These are phyloP conservation scores for Zasmidium angulare DNA, from an alignment of 2,329 filamentous ascomycete genomes.

Conservation along the genomic window DNA sequence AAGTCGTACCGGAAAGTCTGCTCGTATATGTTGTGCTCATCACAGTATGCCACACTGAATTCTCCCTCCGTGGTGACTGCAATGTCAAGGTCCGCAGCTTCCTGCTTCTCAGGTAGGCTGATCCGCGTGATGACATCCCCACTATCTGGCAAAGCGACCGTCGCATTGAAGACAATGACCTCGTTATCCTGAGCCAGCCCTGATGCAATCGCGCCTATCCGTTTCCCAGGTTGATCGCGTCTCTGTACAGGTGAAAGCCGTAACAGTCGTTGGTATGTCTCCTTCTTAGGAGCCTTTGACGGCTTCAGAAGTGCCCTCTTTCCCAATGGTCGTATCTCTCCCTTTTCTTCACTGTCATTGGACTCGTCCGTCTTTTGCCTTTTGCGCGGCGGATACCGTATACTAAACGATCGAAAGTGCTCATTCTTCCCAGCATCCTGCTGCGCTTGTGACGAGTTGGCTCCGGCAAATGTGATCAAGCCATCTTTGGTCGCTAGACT, in stretches of 20 bases:
- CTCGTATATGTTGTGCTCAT: constrained; percentile 71
- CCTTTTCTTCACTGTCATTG: constrained; percentile 33
- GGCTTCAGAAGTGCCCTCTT: constrained; percentile 54
- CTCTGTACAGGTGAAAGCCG: constrained; percentile 57
- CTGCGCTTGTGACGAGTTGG: constrained; percentile 76
- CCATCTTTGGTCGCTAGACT: constrained; percentile 62
- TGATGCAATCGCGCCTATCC: constrained; percentile 76
- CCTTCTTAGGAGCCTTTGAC: constrained; percentile 46
- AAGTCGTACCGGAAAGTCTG: constrained; percentile 59
- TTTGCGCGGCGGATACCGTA: constrained; percentile 56
- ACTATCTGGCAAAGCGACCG: constrained; percentile 51
- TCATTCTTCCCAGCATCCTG: constrained; percentile 75
- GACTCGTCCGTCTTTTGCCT: constrained; percentile 39
- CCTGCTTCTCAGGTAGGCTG: constrained; percentile 49
- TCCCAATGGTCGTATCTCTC: constrained; percentile 48
- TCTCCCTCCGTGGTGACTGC: constrained; percentile 60
- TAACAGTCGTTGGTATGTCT: constrained; percentile 61
- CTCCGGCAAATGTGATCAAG: constrained; percentile 65
- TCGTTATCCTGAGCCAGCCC: constrained; percentile 71
- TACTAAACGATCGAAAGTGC: constrained; percentile 75
- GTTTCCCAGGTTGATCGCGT: constrained; percentile 51
- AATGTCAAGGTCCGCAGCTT: constrained; percentile 71
- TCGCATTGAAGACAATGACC: constrained; percentile 75
- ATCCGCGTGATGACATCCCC: constrained; percentile 57
- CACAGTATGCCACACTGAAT: constrained; percentile 76